A percentile compares a stretch with the other conserved stretches of the same genome.
Evolutionary conservation across 2,329 filamentous ascomycete species (phyloP).

Genomic region (Lecanosticta acicola): DNA sequence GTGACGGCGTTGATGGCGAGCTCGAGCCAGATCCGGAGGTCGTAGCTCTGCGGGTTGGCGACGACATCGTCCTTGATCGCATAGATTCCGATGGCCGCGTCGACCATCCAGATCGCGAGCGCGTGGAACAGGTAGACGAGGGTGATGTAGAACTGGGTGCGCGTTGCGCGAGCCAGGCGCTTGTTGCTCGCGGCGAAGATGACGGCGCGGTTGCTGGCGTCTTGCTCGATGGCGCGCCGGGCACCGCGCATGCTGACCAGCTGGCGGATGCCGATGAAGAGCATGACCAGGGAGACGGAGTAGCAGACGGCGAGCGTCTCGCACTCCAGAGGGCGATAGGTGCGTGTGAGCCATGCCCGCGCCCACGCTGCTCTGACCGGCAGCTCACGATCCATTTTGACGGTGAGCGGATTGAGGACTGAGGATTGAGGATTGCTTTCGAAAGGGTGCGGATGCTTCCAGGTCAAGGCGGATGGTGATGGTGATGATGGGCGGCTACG

Average conservation of each 20-base stretch:
- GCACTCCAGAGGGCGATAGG: neutral
- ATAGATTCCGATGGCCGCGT: conserved; percentile 13
- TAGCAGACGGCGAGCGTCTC: conserved; percentile 26
- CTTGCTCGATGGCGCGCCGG: conserved; percentile 3
- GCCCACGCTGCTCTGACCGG: neutral
- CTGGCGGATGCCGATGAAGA: conserved; percentile 3
- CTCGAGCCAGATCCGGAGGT: conserved; percentile 8
- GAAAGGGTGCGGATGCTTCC: too few species aligned
- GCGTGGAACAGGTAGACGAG: conserved; percentile 13
- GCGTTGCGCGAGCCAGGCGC: conserved; percentile 7
- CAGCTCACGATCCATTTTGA: conserved; percentile 6
- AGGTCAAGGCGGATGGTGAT: too few species aligned
- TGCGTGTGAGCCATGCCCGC: conserved; percentile 1
- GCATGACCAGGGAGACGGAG: neutral
- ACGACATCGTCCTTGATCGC: conserved; percentile 12
- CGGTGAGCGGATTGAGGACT: too few species aligned
- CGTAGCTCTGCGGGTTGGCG: conserved; percentile 11
- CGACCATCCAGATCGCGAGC: conserved; percentile 14
- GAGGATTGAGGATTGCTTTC: too few species aligned
- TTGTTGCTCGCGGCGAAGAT: conserved; percentile 7
- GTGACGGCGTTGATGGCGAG: conserved; percentile 8
- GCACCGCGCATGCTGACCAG: conserved; percentile 8
- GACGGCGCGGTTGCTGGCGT: conserved; percentile 8
- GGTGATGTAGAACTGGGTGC: conserved; percentile 11
- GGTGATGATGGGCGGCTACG: too few species aligned